Evolutionary conservation across 441 rosid species (phyloP), one percentile per base, ranked within the genome.

Genomic region (Eugenia klotzschiana): DNA sequence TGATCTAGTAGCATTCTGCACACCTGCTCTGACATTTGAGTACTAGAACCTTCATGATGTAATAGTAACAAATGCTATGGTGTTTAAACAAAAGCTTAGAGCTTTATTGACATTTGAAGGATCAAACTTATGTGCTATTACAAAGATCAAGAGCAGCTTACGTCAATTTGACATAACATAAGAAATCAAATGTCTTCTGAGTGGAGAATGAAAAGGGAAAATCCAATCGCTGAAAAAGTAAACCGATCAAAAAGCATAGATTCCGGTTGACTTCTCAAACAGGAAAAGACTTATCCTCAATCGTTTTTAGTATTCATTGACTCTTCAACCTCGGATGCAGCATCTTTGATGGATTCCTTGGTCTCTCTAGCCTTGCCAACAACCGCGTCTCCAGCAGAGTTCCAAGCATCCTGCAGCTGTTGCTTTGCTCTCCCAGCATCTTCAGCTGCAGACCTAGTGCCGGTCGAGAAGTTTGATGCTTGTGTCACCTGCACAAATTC

Each of bases 241-340:
- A 26, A 79, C 16, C 7, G 18, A 84, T n/a, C 54, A 29, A 43
- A 49, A 4, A 46, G 56, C 6, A 0, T 33, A 23, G 18, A 8
- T 58, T 60, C 46, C 69, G 43, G 33, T 50, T 10, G 52, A 57
- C n/a, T 27, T 33, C 64, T 79, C 11, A 18, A n/a, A 29, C 5
- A 52, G 54, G 82, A 8, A 80, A 81, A 1, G 40, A 51, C 8
- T 49, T 1, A 49, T 25, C 73, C 26, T 51, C 54, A 69, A 18
- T 69, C 46, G 27, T 90, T 88, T 79, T 91, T 92, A 69, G 88
- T 83, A 86, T 90, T 91, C 92, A 91, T 86, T 86, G 87, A 83
- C 84, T 84, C 86, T 86, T 91, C 90, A 80, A 91, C 87, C 10
- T 87, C 84, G 5, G 88, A 89, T 15, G 93, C 91, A 51, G 83